Conservation (phyloP, 148 eudicot genomes). For the Spergularia bocconei region DNA sequence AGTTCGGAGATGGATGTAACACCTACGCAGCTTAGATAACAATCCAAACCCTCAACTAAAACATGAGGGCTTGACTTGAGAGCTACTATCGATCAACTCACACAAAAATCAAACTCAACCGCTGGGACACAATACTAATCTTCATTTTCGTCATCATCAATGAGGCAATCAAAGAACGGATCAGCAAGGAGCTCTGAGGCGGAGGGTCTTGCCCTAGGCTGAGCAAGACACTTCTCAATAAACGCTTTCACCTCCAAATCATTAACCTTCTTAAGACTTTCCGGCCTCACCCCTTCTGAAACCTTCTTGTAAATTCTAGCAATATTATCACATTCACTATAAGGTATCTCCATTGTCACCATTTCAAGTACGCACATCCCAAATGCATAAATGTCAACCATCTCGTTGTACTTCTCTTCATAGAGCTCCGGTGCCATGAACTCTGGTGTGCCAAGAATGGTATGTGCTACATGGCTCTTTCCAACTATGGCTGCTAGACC, state of each 20-base stretch:
- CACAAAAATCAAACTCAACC: neutral
- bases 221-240: constrained; percentile 75
- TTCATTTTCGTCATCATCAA: constrained; percentile 38
- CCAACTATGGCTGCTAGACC: constrained; percentile 71
- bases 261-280: constrained; percentile 49
- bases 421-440: constrained; percentile 89
- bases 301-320: constrained; percentile 73
- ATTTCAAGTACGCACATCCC: constrained; percentile 80
- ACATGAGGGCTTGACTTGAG: neutral
- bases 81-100: too few relatives aligned
- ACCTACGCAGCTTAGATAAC: too few relatives aligned
- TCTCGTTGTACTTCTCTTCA: constrained; percentile 71
- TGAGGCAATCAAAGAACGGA: constrained; percentile 54
- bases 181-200: constrained; percentile 70
- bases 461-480: constrained; percentile 60
- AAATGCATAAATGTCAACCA: constrained; percentile 67
- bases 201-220: constrained; percentile 64
- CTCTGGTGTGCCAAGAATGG: constrained; percentile 75
- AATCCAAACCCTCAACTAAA: too few relatives aligned
- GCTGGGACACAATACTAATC: neutral
- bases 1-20: too few relatives aligned
- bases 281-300: constrained; percentile 52
- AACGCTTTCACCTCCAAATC: constrained; percentile 55
- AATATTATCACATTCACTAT: constrained; percentile 65
- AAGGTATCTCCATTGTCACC: constrained; percentile 77